Evolutionary conservation across 2,329 filamentous ascomycete species (phyloP), one percentile per base, ranked within the genome.

Genomic region (Exophiala aquamarina): DNA sequence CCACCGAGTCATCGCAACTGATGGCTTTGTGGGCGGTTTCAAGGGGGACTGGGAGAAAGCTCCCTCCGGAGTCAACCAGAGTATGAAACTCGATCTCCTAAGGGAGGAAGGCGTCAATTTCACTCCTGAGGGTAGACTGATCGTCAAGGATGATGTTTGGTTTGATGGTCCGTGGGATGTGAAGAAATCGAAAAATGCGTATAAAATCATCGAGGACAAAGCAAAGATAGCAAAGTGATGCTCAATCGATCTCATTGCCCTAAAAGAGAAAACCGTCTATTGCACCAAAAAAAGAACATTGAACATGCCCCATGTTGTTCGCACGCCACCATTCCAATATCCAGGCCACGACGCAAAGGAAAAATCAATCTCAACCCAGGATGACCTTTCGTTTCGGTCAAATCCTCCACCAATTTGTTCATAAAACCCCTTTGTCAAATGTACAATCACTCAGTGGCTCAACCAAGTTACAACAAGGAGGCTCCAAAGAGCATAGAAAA

Each of bases 401-500:
- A 26, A 26, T 11, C 11, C 23, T 26, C 11, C 23, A 11, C 23
- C 23, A 26, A 26, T 26, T 26, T 26, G 6, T 6, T 26, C 23
- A 26, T 26, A 26, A 26, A 26, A 11, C 11, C 23, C 23, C n/a
- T n/a, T 26, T 11, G 11, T 11, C 23, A 26, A 26, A 26, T 26
- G 11, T 26, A 26, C 11, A 26, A 11, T 26, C 23, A 11, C 23
- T 26, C 23, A 26, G 23, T 11, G 11, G 11, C 23, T 11, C 6
- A 26, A 26, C 23, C 23, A 26, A 36, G 44, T 46, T 66, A 73
- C 49, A 72, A 57, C 41, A 76, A 62, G 45, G 67, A 57, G 46
- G 77, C 77, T 29, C 79, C 79, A 49, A 82, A 70, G 11, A 83
- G 47, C 13, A 75, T 73, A 35, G 76, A 80, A 44, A 75, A 51